phyloP scores from a whole-genome alignment of 257 asterid species.

The Fraxinus quadrangulata region DNA sequence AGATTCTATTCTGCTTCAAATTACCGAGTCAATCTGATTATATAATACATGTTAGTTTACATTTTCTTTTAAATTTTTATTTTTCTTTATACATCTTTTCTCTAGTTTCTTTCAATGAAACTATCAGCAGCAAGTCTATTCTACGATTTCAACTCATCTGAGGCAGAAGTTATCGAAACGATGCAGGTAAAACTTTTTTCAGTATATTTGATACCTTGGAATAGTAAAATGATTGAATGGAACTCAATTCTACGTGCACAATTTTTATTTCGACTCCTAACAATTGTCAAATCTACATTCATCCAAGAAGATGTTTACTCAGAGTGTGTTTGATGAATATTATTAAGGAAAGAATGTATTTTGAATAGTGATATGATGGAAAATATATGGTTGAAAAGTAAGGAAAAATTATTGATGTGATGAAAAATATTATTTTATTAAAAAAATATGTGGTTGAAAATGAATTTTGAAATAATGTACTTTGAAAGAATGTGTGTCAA shows the following conservation, averaged over 20 bases:
- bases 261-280: too few species aligned
- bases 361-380: too few species aligned
- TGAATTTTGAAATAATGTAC: too few species aligned
- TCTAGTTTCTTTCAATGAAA: slow-evolving; percentile 93
- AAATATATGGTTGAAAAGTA: too few species aligned
- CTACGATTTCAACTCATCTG: slow-evolving; percentile 87
- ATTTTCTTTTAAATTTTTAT: not conserved
- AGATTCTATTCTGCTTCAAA: not conserved
- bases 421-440: too few species aligned
- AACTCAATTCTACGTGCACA: too few species aligned
- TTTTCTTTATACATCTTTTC: not conserved
- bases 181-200: slow-evolving; percentile 47
- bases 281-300: not conserved
- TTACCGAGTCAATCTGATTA: not conserved
- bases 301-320: not conserved
- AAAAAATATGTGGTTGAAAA: too few species aligned
- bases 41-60: not conserved
- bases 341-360: too few species aligned
- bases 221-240: not conserved
- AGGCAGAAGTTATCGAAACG: slow-evolving; percentile 64
- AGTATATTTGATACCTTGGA: not conserved
- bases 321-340: too few species aligned
- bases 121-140: slow-evolving; percentile 88
- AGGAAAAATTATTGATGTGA: too few species aligned
- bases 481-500: too few species aligned